Evolutionary conservation across 2,329 filamentous ascomycete genomes (phyloP).

Genomic region (Grosmannia penicillata): DNA sequence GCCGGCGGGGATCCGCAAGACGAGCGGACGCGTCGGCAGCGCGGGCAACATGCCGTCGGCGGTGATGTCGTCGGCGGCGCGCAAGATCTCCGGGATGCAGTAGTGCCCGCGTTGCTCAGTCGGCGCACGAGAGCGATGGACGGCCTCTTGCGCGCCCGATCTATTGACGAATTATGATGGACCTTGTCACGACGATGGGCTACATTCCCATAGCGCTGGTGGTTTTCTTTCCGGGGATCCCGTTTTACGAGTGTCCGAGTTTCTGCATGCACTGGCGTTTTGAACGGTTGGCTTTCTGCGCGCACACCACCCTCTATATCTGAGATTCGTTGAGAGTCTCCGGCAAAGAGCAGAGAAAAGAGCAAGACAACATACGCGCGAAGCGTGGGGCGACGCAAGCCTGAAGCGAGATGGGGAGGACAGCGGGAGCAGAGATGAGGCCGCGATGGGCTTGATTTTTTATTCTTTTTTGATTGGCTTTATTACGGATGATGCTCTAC

Average conservation of each 20-base stretch:
- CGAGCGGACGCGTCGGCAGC: constrained; percentile 50
- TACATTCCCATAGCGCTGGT: too few species aligned
- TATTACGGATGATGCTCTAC: not conserved
- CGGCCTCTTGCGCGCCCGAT: not conserved
- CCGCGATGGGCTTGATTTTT: too few species aligned
- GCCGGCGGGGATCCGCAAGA: constrained; percentile 44
- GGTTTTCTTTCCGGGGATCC: not conserved
- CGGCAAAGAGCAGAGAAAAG: too few species aligned
- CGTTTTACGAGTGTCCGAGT: too few species aligned
- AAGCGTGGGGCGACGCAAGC: too few species aligned
- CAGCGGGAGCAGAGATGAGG: not conserved
- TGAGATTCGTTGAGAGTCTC: too few species aligned
- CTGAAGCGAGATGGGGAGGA: too few species aligned
- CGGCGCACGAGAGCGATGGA: not conserved
- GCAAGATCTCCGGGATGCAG: constrained; percentile 35
- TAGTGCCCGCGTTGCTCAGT: too few species aligned
- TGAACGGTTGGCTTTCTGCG: not conserved
- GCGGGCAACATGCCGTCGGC: constrained; percentile 23
- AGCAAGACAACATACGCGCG: too few species aligned
- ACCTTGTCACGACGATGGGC: too few species aligned
- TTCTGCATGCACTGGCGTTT: not conserved
- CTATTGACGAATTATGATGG: constrained; percentile 1
- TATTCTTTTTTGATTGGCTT: not conserved
- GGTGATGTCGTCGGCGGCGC: constrained; percentile 26
- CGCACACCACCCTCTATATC: too few species aligned